phyloP scores from a whole-genome alignment of 1,284 basidiomycete genomes.

The Ustilago sp. region DNA sequence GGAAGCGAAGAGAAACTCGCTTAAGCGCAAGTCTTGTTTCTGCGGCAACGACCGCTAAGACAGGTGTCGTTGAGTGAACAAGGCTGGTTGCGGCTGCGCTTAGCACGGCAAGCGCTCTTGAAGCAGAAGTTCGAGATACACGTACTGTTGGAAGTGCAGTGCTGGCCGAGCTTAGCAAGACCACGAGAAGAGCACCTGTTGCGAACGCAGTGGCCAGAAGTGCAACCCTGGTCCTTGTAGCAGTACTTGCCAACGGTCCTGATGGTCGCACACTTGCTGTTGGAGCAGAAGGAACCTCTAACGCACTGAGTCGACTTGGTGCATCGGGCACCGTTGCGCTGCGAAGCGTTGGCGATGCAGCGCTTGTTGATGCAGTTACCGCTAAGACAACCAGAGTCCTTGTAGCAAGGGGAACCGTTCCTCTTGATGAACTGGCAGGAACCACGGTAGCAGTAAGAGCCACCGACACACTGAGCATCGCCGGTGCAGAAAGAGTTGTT shows the following conservation, averaged over 20 bases:
- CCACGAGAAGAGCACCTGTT: slow-evolving; percentile 31
- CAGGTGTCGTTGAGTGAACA: slow-evolving; percentile 38
- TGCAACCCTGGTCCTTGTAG: slow-evolving; percentile 49
- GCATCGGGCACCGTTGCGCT: slow-evolving; percentile 11
- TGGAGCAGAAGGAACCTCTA: slow-evolving; percentile 28
- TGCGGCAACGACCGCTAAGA: slow-evolving; percentile 19
- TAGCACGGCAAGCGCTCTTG: slow-evolving; percentile 27
- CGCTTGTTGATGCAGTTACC: slow-evolving; percentile 37
- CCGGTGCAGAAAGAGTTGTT: slow-evolving; percentile 31
- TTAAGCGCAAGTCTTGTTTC: slow-evolving; percentile 35
- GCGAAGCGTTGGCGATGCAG: slow-evolving; percentile 26
- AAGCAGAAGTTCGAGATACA: slow-evolving; percentile 38
- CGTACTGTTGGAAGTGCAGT: slow-evolving; percentile 15
- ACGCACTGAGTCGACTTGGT: slow-evolving; percentile 39
- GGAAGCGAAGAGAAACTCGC: not conserved
- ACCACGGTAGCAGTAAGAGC: slow-evolving; percentile 38
- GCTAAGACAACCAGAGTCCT: slow-evolving; percentile 36
- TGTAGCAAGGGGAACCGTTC: slow-evolving; percentile 32
- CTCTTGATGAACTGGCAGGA: slow-evolving; percentile 40
- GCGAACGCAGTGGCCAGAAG: slow-evolving; percentile 26
- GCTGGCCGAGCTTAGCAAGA: slow-evolving; percentile 16
- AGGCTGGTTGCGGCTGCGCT: slow-evolving; percentile 23
- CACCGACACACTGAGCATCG: slow-evolving; percentile 33
- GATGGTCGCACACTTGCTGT: slow-evolving; percentile 26
- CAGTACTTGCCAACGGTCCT: slow-evolving; percentile 25